phyloP scores from a whole-genome alignment of 805 yeast genomes.

The Cyberlindnera americana region DNA sequence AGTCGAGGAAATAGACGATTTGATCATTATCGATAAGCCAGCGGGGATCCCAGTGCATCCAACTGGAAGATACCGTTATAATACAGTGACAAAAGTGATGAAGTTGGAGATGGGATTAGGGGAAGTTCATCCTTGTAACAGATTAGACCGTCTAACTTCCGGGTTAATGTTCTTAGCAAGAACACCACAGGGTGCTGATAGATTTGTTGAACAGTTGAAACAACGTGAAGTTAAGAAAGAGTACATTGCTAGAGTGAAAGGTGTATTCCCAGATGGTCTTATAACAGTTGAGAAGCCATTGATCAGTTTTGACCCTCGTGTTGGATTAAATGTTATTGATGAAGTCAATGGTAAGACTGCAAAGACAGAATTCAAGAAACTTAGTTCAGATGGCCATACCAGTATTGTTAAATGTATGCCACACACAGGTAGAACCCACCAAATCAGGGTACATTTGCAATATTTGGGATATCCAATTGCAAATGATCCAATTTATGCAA shows the following conservation, averaged over 20 bases:
- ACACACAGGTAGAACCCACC: constrained; percentile 91
- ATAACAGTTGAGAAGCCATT: constrained; percentile 65
- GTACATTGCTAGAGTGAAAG: constrained; percentile 84
- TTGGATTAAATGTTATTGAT: constrained; percentile 51
- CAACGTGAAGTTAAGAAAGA: constrained; percentile 60
- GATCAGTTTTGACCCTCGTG: constrained; percentile 66
- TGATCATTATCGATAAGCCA: constrained; percentile 88
- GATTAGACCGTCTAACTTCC: constrained; percentile 87
- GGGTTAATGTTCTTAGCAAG: constrained; percentile 73
- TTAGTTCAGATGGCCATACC: constrained; percentile 34
- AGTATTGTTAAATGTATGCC: constrained; percentile 82
- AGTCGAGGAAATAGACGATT: constrained; percentile 59
- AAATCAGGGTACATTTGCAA: constrained; percentile 89
- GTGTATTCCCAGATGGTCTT: constrained; percentile 70
- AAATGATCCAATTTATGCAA: constrained; percentile 89
- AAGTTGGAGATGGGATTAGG: constrained; percentile 60
- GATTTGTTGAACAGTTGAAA: constrained; percentile 47
- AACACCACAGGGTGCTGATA: constrained; percentile 59
- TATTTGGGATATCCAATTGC: constrained; percentile 86
- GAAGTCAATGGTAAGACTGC: constrained; percentile 54
- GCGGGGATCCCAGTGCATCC: constrained; percentile 96
- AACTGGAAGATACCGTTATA: constrained; percentile 76
- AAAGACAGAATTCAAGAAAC: constrained; percentile 53
- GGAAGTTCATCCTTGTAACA: constrained; percentile 77
- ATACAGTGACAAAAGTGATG: constrained; percentile 72